A percentile compares a stretch with the other conserved stretches of the same genome.
Evolutionary conservation across 768 basidiomycete species (phyloP).

Genomic region (Pisolithus albus): DNA sequence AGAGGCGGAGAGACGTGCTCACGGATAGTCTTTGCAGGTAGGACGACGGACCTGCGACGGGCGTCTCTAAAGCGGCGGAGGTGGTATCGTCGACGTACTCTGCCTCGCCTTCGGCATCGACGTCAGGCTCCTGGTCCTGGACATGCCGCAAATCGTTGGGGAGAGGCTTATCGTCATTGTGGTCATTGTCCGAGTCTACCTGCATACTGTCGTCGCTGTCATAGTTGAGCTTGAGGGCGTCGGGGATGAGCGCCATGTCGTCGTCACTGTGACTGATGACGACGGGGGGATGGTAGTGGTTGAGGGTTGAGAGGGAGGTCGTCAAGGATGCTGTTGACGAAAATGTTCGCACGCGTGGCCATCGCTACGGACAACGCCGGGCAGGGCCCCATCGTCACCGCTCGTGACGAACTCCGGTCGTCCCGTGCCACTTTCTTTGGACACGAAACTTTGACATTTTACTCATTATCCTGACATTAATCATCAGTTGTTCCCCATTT

Average conservation of each 20-base stretch:
- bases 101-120: conserved; percentile 37
- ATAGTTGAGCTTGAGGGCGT: conserved; percentile 50
- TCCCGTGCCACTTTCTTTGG: conserved; percentile 27
- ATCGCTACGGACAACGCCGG: conserved; percentile 38
- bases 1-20: conserved; percentile 25
- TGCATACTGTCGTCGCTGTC: conserved; percentile 58
- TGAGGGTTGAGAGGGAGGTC: conserved; percentile 33
- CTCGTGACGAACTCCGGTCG: conserved; percentile 35
- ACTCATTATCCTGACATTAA: conserved; percentile 1
- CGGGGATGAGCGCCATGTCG: conserved; percentile 31
- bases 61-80: conserved; percentile 32
- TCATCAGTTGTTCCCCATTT: neutral
- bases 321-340: conserved; percentile 37
- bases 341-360: conserved; percentile 37
- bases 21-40: conserved; percentile 57
- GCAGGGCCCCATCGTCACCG: conserved; percentile 38
- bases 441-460: conserved; percentile 19
- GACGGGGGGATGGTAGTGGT: conserved; percentile 27
- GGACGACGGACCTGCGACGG: conserved; percentile 34
- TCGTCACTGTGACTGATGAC: conserved; percentile 9
- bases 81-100: conserved; percentile 33
- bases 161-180: conserved; percentile 6
- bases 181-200: conserved; percentile 55
- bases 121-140: conserved; percentile 41
- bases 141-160: conserved; percentile 26